Evolutionary conservation across 352 stramenopile genomes (phyloP), one percentile per base, ranked within the genome.

Genomic region (Pythium pectinolyticum): DNA sequence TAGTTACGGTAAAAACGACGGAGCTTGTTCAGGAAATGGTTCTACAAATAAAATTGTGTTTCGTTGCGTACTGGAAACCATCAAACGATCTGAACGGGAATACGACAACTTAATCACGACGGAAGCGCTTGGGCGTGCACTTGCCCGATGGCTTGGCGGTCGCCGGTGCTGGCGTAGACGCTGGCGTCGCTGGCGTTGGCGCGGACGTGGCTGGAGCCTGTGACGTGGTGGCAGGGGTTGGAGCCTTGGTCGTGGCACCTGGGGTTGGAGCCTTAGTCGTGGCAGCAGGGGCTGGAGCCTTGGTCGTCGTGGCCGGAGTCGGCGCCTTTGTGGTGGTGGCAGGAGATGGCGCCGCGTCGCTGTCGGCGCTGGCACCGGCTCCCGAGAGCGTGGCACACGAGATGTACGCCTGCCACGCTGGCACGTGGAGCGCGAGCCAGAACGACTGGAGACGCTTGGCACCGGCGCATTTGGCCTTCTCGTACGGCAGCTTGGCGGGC

Each of bases 401-500:
- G 41, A 63, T 65, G 64, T 76, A 72, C 20, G 69, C 60, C 46
- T 80, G 77, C 74, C 74, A 77, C 37, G 55, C 64, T 17, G 69
- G 54, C 34, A 62, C 53, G 54, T 81, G 74, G 3, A 82, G 47
- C 7, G 73, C 66, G 11, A 82, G 40, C 74, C 72, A 82, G 59
- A 73, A 70, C 20, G 66, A 69, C 46, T 66, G 71, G 31, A 82
- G 63, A 64, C 75, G 73, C 27, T 66, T 78, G 37, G 62, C 57
- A 8, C 68, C 75, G 4, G 51, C 34, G 45, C 74, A 86, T 63
- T 84, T 80, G 50, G 61, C 37, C 40, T 65, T 67, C 54, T 82
- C 70, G 56, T 79, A 79, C 9, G 75, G 75, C 11, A 86, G 72
- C 41, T 68, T 63, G 14, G 71, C 74, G 2, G 70, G 69, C 31